Evolutionary conservation across 2,329 filamentous ascomycete genomes (phyloP).

Genomic region (Verticillium tricorpus): DNA sequence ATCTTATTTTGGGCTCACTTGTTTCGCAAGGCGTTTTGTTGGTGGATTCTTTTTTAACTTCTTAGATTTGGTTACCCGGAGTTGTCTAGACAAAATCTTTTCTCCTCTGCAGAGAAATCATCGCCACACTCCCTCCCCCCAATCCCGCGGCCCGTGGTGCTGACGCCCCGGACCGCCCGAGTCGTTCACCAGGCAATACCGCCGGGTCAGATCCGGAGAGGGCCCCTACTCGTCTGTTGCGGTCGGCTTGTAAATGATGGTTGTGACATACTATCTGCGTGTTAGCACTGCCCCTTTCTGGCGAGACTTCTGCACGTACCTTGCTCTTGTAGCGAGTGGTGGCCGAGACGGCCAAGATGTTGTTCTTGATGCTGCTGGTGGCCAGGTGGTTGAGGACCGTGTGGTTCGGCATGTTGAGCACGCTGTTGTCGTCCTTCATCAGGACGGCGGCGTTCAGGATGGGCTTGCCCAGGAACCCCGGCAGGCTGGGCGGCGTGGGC

Average conservation of each 20-base stretch:
- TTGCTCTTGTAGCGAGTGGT: slow-evolving; percentile 98
- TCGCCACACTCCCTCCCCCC: background rate
- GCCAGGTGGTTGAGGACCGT: slow-evolving; percentile 94
- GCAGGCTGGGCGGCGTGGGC: slow-evolving; percentile 78
- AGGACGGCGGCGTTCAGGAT: slow-evolving; percentile 88
- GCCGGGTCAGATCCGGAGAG: background rate
- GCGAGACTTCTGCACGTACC: slow-evolving; percentile 40
- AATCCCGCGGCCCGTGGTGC: background rate
- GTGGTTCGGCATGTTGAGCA: slow-evolving; percentile 94
- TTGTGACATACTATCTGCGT: slow-evolving; percentile 79
- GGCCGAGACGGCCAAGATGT: slow-evolving; percentile 88
- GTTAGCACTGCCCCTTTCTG: background rate
- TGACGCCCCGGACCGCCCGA: background rate
- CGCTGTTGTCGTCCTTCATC: slow-evolving; percentile 97
- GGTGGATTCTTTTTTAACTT: no score
- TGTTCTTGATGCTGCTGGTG: slow-evolving; percentile 97
- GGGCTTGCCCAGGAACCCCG: slow-evolving; percentile 87
- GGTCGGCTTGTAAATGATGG: slow-evolving; percentile 94
- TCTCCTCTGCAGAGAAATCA: background rate
- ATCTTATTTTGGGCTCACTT: background rate
- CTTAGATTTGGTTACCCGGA: background rate
- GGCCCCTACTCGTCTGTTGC: slow-evolving; percentile 39
- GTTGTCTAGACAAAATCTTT: background rate
- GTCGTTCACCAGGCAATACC: background rate
- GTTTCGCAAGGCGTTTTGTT: no score